These are phyloP conservation scores for Phanerochaete carnosa DNA, from an alignment of 768 basidiomycete genomes.

Conservation along the genomic window DNA sequence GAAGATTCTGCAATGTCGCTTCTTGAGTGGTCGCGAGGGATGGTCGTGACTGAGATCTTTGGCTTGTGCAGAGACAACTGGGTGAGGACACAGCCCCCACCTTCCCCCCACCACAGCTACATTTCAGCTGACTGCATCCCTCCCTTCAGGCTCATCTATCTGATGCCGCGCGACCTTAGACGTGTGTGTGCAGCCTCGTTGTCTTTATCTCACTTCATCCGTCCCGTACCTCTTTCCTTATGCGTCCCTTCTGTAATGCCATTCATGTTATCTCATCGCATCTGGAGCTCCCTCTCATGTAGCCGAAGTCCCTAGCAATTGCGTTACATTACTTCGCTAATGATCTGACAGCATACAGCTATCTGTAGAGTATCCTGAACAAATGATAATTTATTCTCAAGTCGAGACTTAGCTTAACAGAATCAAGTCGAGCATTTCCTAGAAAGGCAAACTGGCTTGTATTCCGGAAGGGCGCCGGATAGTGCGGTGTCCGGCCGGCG, in stretches of 20 bases:
- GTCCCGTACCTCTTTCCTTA: conserved; percentile 5
- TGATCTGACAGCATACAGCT: conserved; percentile 6
- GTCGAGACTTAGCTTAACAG: background rate
- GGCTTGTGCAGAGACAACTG: background rate
- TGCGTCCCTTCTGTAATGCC: conserved; percentile 5
- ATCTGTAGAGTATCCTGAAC: conserved; percentile 8
- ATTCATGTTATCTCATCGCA: conserved; percentile 15
- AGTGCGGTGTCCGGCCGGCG: conserved; percentile 20
- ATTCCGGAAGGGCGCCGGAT: conserved; percentile 6
- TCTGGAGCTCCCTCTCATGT: conserved; percentile 11
- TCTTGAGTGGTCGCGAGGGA: conserved; percentile 73
- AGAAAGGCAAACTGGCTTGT: background rate
- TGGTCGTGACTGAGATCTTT: conserved; percentile 40
- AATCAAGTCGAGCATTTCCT: background rate
- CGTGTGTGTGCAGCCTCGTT: conserved; percentile 9
- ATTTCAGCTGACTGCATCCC: background rate
- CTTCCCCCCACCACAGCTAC: background rate
- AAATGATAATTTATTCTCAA: background rate
- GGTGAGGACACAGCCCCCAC: background rate
- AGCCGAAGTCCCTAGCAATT: conserved; percentile 9
- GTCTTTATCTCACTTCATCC: conserved; percentile 5
- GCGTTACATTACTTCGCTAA: background rate
- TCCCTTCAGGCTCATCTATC: conserved; percentile 4
- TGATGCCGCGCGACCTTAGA: conserved; percentile 8
- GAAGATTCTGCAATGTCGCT: conserved; percentile 72